Evolutionary conservation across 2,329 filamentous ascomycete species (phyloP), one percentile per base, ranked within the genome.

Genomic region (Ophiognomonia clavigignenti-juglandacearum): DNA sequence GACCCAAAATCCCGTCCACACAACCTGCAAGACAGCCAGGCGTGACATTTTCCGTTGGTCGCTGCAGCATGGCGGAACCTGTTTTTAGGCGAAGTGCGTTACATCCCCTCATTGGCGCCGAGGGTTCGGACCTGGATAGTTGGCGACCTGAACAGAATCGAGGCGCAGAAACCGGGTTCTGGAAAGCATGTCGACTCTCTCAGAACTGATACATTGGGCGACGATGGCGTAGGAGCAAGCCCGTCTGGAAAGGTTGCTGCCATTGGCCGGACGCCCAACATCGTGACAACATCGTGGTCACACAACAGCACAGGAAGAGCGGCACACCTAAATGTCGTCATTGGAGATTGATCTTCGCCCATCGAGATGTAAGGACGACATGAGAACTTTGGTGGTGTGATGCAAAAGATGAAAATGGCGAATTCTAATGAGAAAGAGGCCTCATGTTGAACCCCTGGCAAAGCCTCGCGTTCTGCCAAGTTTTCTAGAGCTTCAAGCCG

Each of bases 401-500:
- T 27, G 18, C 6, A 13, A 19, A 6, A 14, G 23, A 14, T 23
- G 16, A 31, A 11, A 31, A 11, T 20, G 14, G 24, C 14, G 22
- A 11, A 24, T 14, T 9, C 16, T 26, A 31, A 32, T 31, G 6
- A n/a, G n/a, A n/a, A n/a, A n/a, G n/a, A n/a, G n/a, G n/a, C n/a
- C n/a, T n/a, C n/a, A n/a, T n/a, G n/a, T n/a, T n/a, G n/a, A n/a
- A n/a, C n/a, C n/a, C n/a, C n/a, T n/a, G n/a, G n/a, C n/a, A n/a
- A n/a, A n/a, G 9, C 11, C 4, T 39, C 16, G n/a, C 36, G 39
- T 36, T 13, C 34, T 39, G 39, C 45, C 45, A 43, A 39, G 35
- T 39, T 43, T 38, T 18, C 36, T 27, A 8, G 5, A 14, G 16
- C 20, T 16, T 29, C 8, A 6, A 8, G 24, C 39, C 10, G n/a